Base-by-base conservation (phyloP, 768 basidiomycete species). In the Termitomyces sp. region DNA sequence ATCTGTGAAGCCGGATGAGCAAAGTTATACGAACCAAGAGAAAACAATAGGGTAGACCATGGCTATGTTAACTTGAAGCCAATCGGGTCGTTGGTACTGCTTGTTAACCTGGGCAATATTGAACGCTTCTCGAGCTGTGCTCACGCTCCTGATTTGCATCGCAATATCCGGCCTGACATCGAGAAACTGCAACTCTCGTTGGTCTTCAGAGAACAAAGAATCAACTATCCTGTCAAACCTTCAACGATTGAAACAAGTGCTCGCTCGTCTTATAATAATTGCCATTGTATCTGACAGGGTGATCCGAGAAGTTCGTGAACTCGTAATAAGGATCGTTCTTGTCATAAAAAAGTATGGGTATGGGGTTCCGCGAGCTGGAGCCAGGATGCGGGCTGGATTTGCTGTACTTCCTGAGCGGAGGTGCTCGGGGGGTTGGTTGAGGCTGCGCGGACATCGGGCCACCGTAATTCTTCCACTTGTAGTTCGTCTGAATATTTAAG, bases 191-290 rank as follows among this genome's bases (percentile, higher is more conserved):
- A 20, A 20, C 18, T n/a, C 10, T 13, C 20, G 10, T 37, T n/a
- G 33, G 33, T 10, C 20, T 53, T 20, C 22, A 13, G 5, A 8
- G 30, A n/a, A 43, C 18, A 4, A 33, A 34, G 16, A 30, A 42
- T 20, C 34, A 14, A 12, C 56, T 32, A 34, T 18, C 18, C 59
- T 64, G 32, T 6, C 37, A 20, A 55, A 84, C 86, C 70, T 88
- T 89, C 72, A 89, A 79, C 5, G 88, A 82, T 62, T 90, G 88
- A 66, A 88, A 90, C 12, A 90, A 75, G 68, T 90, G 89, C 68
- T 89, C 89, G 65, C 86, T 86, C 1, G 88, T 91, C 3, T 86
- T 86, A 65, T 89, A 91, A 49, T 67, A 72, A 65, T 83, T 84
- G 24, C 82, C 82, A 27, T 81, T 74, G 64, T 86, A 85, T 7